phyloP scores from a whole-genome alignment of 805 yeast species.

The Ogataea zsoltii region DNA sequence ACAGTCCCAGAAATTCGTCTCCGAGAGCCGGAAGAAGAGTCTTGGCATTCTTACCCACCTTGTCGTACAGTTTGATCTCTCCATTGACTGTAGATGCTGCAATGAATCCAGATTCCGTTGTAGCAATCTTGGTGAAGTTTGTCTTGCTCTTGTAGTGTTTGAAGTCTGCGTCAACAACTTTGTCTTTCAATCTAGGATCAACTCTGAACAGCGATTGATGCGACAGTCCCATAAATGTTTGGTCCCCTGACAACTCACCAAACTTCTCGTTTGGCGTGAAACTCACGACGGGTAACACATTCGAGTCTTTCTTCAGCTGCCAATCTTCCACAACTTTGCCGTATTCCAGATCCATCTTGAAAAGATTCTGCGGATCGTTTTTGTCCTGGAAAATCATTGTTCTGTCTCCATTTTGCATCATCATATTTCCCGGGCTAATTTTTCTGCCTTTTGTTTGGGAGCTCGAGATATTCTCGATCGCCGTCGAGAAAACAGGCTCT shows the following conservation, averaged over 20 bases:
- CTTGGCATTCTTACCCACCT: constrained; percentile 74
- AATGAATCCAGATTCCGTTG: constrained; percentile 71
- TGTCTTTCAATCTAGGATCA: constrained; percentile 74
- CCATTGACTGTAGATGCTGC: constrained; percentile 80
- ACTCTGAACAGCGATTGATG: constrained; percentile 65
- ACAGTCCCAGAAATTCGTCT: constrained; percentile 66
- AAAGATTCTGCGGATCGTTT: constrained; percentile 46
- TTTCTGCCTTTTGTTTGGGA: constrained; percentile 45
- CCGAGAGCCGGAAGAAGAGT: constrained; percentile 82
- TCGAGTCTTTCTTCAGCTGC: constrained; percentile 45
- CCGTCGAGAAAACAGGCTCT: constrained; percentile 60
- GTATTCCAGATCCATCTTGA: constrained; percentile 73
- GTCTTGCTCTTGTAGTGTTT: constrained; percentile 57
- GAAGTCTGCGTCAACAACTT: constrained; percentile 56
- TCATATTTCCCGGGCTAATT: constrained; percentile 59
- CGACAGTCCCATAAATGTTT: constrained; percentile 71
- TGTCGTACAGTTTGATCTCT: constrained; percentile 71
- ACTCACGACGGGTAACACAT: constrained; percentile 46
- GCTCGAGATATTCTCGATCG: constrained; percentile 60
- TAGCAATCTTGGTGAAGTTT: constrained; percentile 59
- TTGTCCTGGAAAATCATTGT: constrained; percentile 65
- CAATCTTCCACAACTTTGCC: constrained; percentile 90
- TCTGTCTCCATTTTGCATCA: constrained; percentile 78
- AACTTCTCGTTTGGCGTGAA: constrained; percentile 75
- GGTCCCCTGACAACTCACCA: constrained; percentile 72